Base-by-base conservation (phyloP, 805 yeast genomes). In the Yamadazyma paraphyllophila region DNA sequence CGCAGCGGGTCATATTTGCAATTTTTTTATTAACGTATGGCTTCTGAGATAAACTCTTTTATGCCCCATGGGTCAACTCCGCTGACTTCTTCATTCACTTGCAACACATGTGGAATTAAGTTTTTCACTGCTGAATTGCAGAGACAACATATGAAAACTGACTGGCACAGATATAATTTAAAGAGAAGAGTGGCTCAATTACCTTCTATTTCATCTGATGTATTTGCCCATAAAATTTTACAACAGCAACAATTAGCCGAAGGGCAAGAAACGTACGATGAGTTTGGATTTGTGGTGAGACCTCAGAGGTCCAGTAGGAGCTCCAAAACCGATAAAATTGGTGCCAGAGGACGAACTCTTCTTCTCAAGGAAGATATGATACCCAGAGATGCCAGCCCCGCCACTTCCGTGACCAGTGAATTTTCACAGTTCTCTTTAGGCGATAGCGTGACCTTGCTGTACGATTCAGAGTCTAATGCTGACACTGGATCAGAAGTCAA, bases 171-270 rank as follows among this genome's bases (percentile, higher is more conserved):
- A 32, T 71, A 71, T 53, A 71, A 71, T 52, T 58, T 71, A 46
- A 71, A 71, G 51, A 55, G 77, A 56, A 57, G 74, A 51, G 76
- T 71, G 24, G 75, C 76, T 13, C 77, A 78, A 26, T 67, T 90
- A 47, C 84, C 91, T 6, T 84, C 96, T 1, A 80, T 90, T 26
- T 67, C 82, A 14, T 80, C 88, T 2, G 85, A 75, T 33, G 66
- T 77, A 1, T 86, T 86, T 64, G 87, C 86, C 15, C 86, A 83
- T 53, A 85, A 88, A 60, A 85, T 85, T 29, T 59, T 71, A 41
- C 58, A 52, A 25, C 63, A 58, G 46, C 53, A 61, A 24, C 58
- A 54, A 13, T 59, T 38, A 7, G 57, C 50, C 4, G 49, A 43
- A 27, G 50, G 47, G 9, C 55, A 55, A 11, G 59, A 51, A 2